Evolutionary conservation across 768 basidiomycete species (phyloP).

Genomic region (Exidia glandulosa): DNA sequence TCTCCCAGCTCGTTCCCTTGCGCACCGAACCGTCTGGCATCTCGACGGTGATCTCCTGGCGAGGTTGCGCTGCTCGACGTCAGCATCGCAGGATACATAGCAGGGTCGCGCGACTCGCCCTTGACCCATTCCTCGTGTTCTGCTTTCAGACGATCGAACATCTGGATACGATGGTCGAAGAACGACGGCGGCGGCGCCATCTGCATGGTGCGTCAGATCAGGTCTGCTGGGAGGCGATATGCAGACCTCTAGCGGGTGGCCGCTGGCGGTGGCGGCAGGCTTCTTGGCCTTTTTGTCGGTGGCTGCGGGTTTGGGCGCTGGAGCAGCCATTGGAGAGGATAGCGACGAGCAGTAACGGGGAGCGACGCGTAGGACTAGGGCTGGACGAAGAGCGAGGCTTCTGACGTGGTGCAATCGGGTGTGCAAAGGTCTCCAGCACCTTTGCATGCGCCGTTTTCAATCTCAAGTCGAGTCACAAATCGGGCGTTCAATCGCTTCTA

Average conservation of each 20-base stretch:
- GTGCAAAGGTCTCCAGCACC: neutral
- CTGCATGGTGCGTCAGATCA: slow-evolving; percentile 25
- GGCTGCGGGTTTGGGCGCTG: neutral
- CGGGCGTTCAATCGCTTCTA: too few relatives aligned
- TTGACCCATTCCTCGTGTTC: slow-evolving; percentile 75
- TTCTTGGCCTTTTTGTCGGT: neutral
- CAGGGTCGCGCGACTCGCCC: slow-evolving; percentile 30
- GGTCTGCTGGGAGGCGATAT: neutral
- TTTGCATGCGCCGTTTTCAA: neutral
- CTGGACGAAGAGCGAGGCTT: neutral
- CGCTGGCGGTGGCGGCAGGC: neutral
- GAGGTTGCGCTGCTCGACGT: slow-evolving; percentile 50
- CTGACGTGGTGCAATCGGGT: neutral
- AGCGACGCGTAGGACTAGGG: neutral
- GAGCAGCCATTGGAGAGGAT: neutral
- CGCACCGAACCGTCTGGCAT: slow-evolving; percentile 79
- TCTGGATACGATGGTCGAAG: slow-evolving; percentile 80
- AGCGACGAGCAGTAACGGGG: neutral
- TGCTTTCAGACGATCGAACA: slow-evolving; percentile 78
- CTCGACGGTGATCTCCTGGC: slow-evolving; percentile 73
- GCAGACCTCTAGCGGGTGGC: neutral
- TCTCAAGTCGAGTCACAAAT: neutral
- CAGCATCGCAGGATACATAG: neutral
- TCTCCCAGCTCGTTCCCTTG: slow-evolving; percentile 87
- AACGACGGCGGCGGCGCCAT: slow-evolving; percentile 75